Conservation (phyloP, 1,139 yeast species). For the Geotrichum europaeum region DNA sequence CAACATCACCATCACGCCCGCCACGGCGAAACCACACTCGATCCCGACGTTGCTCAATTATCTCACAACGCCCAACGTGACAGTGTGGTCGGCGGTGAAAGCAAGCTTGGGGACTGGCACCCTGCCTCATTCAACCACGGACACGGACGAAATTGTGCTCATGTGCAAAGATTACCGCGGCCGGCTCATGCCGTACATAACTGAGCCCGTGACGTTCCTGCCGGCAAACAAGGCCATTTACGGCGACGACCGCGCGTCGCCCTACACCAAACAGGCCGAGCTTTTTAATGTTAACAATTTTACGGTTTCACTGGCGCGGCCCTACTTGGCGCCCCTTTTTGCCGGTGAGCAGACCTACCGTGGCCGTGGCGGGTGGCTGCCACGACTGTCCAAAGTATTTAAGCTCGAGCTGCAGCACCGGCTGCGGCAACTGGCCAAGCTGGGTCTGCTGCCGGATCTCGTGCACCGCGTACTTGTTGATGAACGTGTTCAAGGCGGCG, state of each 20-base stretch:
- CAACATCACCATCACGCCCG: constrained; percentile 76
- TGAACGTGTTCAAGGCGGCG: constrained; percentile 72
- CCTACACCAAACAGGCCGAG: constrained; percentile 84
- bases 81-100: constrained; percentile 74
- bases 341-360: constrained; percentile 74
- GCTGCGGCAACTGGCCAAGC: constrained; percentile 67
- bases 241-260: constrained; percentile 45
- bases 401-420: constrained; percentile 78
- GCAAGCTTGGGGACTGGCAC: constrained; percentile 67
- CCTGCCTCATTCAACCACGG: constrained; percentile 25
- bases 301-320: constrained; percentile 82
- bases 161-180: constrained; percentile 56
- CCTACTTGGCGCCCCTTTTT: constrained; percentile 84
- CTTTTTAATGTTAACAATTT: constrained; percentile 91
- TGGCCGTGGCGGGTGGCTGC: constrained; percentile 43
- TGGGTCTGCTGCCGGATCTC: constrained; percentile 68
- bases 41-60: constrained; percentile 77
- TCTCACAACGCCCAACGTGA: constrained; percentile 84
- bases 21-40: constrained; percentile 23
- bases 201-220: constrained; percentile 17
- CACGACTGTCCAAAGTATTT: constrained; percentile 41
- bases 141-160: constrained; percentile 48
- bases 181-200: constrained; percentile 23
- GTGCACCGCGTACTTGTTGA: constrained; percentile 77
- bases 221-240: constrained; percentile 40